Base-by-base conservation (phyloP, 176 grass and related monocot genomes). In the Oryza nivara region DNA sequence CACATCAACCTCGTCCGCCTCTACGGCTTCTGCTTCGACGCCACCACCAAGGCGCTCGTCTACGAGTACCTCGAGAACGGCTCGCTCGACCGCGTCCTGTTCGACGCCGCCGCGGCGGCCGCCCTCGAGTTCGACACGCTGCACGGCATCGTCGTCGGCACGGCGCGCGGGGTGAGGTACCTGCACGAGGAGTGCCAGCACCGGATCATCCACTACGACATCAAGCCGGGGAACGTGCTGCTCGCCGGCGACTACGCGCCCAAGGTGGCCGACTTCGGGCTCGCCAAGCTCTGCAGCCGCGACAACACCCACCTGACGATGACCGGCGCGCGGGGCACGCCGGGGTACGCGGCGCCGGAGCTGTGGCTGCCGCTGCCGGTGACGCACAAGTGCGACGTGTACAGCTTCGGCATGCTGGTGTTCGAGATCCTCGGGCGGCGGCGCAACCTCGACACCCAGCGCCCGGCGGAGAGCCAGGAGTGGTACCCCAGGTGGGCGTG, bases 21-120 rank as follows among this genome's bases (percentile, higher is more conserved):
- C 28, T 93, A 91, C 41, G 94, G 94, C 10, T 97, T 97, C 86
- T 97, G 91, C 89, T 97, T 97, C 66, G 91, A 92, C 34, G 41
- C 7, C 0, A 52, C 63, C 25, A 80, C 74, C 4, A 97, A 93
- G 65, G 91, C 91, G 9, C 80, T 97, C 1, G 90, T 94, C 11
- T 97, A 94, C 41, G 94, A 97, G 79, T 97, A 79, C 84, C 11
- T 97, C 73, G 91, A 90, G 80, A 94, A 97, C 1, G 87, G 87
- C 23, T 93, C 94, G 0, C 86, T 97, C 1, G 94, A 89, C 58
- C 84, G 11, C 45, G 11, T 47, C 45, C 11, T 47, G 11, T 47
- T 97, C 25, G 93, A 85, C n/a, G 20, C 0, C 41, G 30, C 88
- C 83, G 89, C 20, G 54, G 32, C 11, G 45, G 45, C 45, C 45